A percentile compares a stretch with the other conserved stretches of the same genome.
Conservation (phyloP, 2,329 filamentous ascomycete species). For the Colletotrichum liriopes region DNA sequence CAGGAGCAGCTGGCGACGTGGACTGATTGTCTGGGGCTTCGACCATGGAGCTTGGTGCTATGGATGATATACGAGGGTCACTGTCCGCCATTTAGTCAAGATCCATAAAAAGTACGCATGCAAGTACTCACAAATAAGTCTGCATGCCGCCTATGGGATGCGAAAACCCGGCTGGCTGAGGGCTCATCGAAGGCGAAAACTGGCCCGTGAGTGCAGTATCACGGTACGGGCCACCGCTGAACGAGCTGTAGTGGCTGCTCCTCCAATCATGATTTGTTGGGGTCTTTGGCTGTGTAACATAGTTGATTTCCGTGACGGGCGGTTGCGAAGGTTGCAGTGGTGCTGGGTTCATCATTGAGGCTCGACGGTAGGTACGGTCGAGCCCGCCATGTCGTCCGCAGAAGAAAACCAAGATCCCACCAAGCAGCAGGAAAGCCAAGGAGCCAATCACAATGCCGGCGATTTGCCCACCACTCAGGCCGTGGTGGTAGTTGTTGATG, state of each 20-base stretch:
- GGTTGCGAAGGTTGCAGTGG: neutral
- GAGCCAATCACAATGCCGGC: slow-evolving; percentile 72
- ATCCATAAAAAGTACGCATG: slow-evolving; percentile 13
- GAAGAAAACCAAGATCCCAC: slow-evolving; percentile 63
- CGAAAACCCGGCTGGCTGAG: slow-evolving; percentile 21
- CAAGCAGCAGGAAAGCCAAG: slow-evolving; percentile 60
- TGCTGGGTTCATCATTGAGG: slow-evolving; percentile 20
- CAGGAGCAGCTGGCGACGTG: slow-evolving; percentile 35
- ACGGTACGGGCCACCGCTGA: slow-evolving; percentile 44
- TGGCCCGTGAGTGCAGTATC: slow-evolving; percentile 10
- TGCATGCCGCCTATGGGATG: slow-evolving; percentile 24
- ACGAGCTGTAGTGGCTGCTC: slow-evolving; percentile 45
- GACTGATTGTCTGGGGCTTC: slow-evolving; percentile 35
- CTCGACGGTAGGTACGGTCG: slow-evolving; percentile 54
- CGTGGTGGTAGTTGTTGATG: slow-evolving; percentile 29
- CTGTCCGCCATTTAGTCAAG: neutral
- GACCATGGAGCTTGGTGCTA: slow-evolving; percentile 29
- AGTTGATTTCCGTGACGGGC: slow-evolving; percentile 32
- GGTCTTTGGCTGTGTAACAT: slow-evolving; percentile 46
- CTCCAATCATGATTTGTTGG: slow-evolving; percentile 49
- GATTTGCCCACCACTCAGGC: slow-evolving; percentile 64
- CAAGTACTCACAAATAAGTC: slow-evolving; percentile 50
- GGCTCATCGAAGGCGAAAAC: slow-evolving; percentile 42
- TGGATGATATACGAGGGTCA: slow-evolving; percentile 30
- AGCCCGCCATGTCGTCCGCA: slow-evolving; percentile 60